Evolutionary conservation across 192 early-diverging fungal genomes (phyloP).

Genomic region (Backusella mclennaniae): DNA sequence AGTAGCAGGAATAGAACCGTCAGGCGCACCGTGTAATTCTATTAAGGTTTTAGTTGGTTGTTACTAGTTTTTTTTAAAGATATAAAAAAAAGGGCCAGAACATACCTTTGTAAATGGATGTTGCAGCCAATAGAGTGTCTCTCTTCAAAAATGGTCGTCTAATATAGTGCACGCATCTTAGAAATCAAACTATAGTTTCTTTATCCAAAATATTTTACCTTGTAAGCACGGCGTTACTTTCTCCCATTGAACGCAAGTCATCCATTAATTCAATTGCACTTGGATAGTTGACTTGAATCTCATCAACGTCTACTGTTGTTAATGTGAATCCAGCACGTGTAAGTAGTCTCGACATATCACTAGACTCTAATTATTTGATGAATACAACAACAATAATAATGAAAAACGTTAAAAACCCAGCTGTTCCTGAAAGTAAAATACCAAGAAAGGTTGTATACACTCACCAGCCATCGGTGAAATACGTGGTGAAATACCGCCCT

Average conservation of each 20-base stretch:
- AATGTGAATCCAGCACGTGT: slow-evolving; percentile 84
- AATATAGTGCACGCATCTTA: background rate
- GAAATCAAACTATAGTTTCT: background rate
- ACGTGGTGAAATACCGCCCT: slow-evolving; percentile 85
- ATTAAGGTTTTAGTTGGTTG: slow-evolving; percentile 10
- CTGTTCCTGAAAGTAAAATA: background rate
- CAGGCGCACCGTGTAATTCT: slow-evolving; percentile 86
- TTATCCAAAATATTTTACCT: slow-evolving; percentile 41
- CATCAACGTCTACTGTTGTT: slow-evolving; percentile 93
- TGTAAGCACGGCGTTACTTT: slow-evolving; percentile 82
- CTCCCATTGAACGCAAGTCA: slow-evolving; percentile 92
- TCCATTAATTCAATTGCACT: slow-evolving; percentile 87
- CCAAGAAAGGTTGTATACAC: background rate
- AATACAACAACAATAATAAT: background rate
- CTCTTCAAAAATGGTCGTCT: slow-evolving; percentile 69
- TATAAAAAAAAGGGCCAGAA: background rate
- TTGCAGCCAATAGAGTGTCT: slow-evolving; percentile 84
- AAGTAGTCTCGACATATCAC: slow-evolving; percentile 78
- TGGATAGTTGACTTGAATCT: slow-evolving; percentile 88
- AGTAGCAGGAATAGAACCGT: slow-evolving; percentile 90
- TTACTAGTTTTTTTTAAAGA: no score
- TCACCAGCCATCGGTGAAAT: slow-evolving; percentile 86
- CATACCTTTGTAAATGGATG: slow-evolving; percentile 84
- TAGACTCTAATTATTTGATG: slow-evolving; percentile 40
- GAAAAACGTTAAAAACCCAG: background rate